A percentile compares a stretch with the other conserved stretches of the same genome.
These are phyloP conservation scores for Multifurca ochricompacta DNA, from an alignment of 768 basidiomycete genomes.

Conservation along the genomic window DNA sequence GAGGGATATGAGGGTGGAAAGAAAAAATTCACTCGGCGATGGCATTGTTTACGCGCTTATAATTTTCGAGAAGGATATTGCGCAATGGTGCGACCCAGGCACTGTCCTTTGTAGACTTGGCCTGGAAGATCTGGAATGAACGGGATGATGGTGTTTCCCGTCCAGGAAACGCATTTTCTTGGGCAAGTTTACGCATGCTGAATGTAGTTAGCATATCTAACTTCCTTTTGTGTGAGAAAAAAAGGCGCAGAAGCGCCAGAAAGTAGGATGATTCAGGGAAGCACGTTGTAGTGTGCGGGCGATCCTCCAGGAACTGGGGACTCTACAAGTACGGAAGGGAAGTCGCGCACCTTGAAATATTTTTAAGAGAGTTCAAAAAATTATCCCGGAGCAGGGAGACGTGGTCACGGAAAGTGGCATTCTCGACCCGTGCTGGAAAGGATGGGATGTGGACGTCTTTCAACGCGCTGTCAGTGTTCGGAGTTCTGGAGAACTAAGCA, in stretches of 20 bases:
- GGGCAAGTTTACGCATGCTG: constrained; percentile 19
- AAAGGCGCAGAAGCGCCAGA: not conserved
- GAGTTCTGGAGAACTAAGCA: not conserved
- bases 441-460: constrained; percentile 18
- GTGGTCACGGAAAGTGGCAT: constrained; percentile 10
- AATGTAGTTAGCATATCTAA: constrained; percentile 7
- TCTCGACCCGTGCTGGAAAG: constrained; percentile 2
- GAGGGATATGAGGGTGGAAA: not conserved
- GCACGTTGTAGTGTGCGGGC: not conserved
- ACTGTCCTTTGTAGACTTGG: constrained; percentile 9
- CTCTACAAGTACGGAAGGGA: not conserved
- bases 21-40: constrained; percentile 15
- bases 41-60: constrained; percentile 17
- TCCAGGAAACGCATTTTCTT: constrained; percentile 12
- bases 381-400: constrained; percentile 9
- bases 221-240: not conserved
- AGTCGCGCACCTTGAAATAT: constrained; percentile 14
- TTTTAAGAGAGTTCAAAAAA: constrained; percentile 11
- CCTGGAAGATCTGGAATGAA: constrained; percentile 16
- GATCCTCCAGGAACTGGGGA: constrained; percentile 10
- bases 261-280: not conserved
- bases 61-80: constrained; percentile 16
- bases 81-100: constrained; percentile 21
- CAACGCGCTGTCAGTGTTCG: not conserved
- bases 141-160: constrained; percentile 3